Evolutionary conservation across 2,329 filamentous ascomycete species (phyloP).

Genomic region (Pseudogymnoascus sp.): DNA sequence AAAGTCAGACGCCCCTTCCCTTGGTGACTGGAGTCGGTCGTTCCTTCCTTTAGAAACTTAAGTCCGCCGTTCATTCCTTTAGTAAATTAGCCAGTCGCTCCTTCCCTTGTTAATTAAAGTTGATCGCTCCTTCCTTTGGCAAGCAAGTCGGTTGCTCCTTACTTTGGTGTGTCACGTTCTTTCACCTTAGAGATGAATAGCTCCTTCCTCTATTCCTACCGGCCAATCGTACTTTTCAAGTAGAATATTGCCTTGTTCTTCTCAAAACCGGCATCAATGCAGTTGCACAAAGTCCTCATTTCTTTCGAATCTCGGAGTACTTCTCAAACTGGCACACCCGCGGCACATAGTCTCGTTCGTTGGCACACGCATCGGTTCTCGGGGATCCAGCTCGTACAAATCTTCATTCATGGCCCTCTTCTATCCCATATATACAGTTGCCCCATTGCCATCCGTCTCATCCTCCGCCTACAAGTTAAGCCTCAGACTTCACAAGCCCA

Average conservation of each 20-base stretch:
- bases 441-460: background rate
- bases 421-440: conserved; percentile 4
- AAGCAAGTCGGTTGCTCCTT: background rate
- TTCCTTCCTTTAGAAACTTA: too few species aligned
- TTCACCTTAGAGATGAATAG: background rate
- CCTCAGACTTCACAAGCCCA: conserved; percentile 47
- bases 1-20: too few species aligned
- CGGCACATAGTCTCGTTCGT: background rate
- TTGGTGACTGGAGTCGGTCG: too few species aligned
- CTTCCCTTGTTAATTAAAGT: too few species aligned
- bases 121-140: background rate
- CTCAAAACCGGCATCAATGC: background rate
- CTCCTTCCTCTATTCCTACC: background rate
- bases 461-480: conserved; percentile 19
- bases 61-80: too few species aligned
- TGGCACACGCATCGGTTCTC: background rate
- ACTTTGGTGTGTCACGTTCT: background rate
- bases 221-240: background rate
- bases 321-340: background rate
- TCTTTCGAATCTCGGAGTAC: background rate
- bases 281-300: background rate
- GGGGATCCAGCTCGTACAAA: background rate
- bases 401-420: conserved; percentile 2
- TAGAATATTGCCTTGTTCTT: background rate
- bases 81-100: too few species aligned